These are phyloP conservation scores for Neurospora sp. DNA, from an alignment of 2,329 filamentous ascomycete genomes.

Conservation along the genomic window DNA sequence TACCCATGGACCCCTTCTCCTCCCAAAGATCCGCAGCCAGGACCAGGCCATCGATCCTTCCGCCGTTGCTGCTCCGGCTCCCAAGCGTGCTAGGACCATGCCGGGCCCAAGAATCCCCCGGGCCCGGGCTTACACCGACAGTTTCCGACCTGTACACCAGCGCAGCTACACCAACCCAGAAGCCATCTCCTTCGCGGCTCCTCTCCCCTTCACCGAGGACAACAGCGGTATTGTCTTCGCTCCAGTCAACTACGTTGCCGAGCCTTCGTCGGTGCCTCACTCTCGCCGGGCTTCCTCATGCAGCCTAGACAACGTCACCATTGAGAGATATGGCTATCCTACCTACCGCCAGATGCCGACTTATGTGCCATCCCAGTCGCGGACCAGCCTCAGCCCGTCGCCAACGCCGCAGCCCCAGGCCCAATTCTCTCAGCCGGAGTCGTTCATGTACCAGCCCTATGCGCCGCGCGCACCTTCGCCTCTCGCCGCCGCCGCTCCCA, in stretches of 20 bases:
- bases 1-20: slow-evolving; percentile 67
- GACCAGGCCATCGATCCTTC: slow-evolving; percentile 63
- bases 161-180: slow-evolving; percentile 55
- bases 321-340: slow-evolving; percentile 70
- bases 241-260: slow-evolving; percentile 46
- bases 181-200: slow-evolving; percentile 32
- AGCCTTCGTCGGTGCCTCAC: slow-evolving; percentile 30
- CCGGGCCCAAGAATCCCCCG: slow-evolving; percentile 27
- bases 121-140: slow-evolving; percentile 19
- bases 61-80: slow-evolving; percentile 39
- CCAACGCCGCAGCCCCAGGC: slow-evolving; percentile 18
- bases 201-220: slow-evolving; percentile 30
- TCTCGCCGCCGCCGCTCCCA: slow-evolving; percentile 26
- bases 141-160: slow-evolving; percentile 37
- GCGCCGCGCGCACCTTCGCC: slow-evolving; percentile 36
- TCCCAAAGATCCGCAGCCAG: slow-evolving; percentile 79
- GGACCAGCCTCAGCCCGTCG: slow-evolving; percentile 18
- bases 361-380: slow-evolving; percentile 28
- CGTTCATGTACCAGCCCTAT: slow-evolving; percentile 38
- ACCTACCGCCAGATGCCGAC: slow-evolving; percentile 68
- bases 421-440: slow-evolving; percentile 26
- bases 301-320: slow-evolving; percentile 54
- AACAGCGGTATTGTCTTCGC: slow-evolving; percentile 50
- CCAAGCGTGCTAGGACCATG: slow-evolving; percentile 49
- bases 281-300: slow-evolving; percentile 54